Evolutionary conservation across 2,329 filamentous ascomycete genomes (phyloP).

Genomic region (Diplocarpon mali): DNA sequence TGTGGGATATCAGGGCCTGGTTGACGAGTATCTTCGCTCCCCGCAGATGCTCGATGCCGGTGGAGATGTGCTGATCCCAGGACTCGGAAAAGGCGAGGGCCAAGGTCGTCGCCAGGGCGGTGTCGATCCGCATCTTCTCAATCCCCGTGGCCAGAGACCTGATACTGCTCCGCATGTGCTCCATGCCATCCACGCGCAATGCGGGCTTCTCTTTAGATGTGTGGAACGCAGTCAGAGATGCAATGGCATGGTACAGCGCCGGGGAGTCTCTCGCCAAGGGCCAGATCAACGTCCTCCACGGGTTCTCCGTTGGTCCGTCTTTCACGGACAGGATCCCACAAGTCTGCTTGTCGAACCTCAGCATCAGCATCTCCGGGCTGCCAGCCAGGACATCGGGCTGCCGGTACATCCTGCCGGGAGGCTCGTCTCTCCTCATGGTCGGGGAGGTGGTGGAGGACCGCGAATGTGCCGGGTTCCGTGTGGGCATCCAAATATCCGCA

Average conservation of each 20-base stretch:
- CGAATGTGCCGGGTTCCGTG: constrained; percentile 17
- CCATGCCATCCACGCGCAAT: constrained; percentile 51
- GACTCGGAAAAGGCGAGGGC: constrained; percentile 59
- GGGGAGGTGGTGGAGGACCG: constrained; percentile 17
- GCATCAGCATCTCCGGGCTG: constrained; percentile 49
- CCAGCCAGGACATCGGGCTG: constrained; percentile 38
- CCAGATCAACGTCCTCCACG: constrained; percentile 62
- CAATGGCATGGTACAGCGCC: constrained; percentile 56
- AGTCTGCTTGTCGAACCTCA: constrained; percentile 53
- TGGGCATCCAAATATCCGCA: constrained; percentile 20
- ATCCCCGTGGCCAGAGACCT: constrained; percentile 46
- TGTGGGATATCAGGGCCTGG: constrained; percentile 41
- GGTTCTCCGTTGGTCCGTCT: constrained; percentile 57
- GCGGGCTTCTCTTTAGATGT: constrained; percentile 45
- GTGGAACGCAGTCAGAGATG: constrained; percentile 60
- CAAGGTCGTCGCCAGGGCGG: constrained; percentile 58
- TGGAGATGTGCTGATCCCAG: constrained; percentile 59
- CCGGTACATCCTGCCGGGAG: constrained; percentile 29
- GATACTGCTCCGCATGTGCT: constrained; percentile 58
- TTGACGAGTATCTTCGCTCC: constrained; percentile 55
- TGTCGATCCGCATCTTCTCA: constrained; percentile 51
- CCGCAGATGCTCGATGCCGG: constrained; percentile 57
- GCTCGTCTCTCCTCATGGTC: constrained; percentile 12
- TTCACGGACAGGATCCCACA: constrained; percentile 63
- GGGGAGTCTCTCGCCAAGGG: constrained; percentile 52